Evolutionary conservation across 495 filamentous ascomycete species (phyloP), one percentile per base, ranked within the genome.

Genomic region (Jackrogersella multiformis): DNA sequence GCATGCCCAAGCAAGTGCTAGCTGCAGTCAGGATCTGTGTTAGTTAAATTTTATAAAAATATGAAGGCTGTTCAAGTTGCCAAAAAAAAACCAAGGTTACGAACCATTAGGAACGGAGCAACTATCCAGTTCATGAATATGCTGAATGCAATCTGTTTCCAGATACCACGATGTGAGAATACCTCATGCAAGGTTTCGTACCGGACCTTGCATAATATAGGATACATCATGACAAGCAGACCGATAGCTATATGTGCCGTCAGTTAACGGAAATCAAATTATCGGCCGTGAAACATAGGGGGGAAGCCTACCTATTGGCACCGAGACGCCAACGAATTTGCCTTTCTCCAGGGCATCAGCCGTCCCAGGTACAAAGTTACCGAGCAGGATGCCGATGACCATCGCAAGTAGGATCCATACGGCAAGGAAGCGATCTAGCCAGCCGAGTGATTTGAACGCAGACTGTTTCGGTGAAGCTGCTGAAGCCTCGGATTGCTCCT

Each of bases 151-250:
- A 97, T 84, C 71, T 97, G 94, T 13, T 87, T 83, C 92, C 92
- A 97, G 6, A 96, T 78, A 2, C 78, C 78, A 4, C 83, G 83
- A 4, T 83, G 71, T 9, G 77, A 75, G 63, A 96, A 87, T 15
- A 92, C 74, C 6, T 85, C 82, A 74, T 94, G 92, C 39, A 98
- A 77, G 0, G 83, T 85, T 75, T 97, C 94, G 76, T 86, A 96
- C 32, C 87, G 86, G n/a, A 97, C 89, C 76, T 97, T 97, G 85
- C 93, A 95, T 18, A 96, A 81, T 63, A 96, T 96, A 0, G 93
- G 93, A 70, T 96, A 96, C 93, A 97, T 97, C 92, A 96, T 97
- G 24, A 95, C 86, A 6, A 97, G 83, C 16, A 97, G 80, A 10
- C 93, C 93, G 61, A 94, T 77, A 0, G 92, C 92, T 92, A 28